Percentiles rank a stretch among this genome's conserved stretches.
These are phyloP conservation scores for Puccinia horiana DNA, from an alignment of 1,284 basidiomycete species.

Conservation along the genomic window DNA sequence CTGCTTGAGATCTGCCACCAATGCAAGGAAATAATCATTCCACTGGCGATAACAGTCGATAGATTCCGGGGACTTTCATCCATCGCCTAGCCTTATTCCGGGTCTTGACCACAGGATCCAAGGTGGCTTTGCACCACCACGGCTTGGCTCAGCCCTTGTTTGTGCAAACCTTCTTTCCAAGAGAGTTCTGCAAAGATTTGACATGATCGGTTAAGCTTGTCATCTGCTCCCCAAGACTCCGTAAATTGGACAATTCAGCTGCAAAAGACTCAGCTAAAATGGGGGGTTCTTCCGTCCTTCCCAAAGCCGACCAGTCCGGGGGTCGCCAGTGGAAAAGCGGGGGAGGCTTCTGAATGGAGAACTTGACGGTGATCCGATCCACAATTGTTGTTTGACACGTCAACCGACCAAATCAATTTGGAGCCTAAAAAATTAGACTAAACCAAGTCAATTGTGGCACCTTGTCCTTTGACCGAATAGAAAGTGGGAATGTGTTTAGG, in stretches of 20 bases:
- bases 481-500: not conserved
- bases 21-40: not conserved
- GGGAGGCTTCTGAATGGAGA: too few relatives aligned
- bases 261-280: not conserved
- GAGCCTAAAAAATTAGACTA: not conserved
- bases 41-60: conserved; percentile 1
- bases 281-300: too few relatives aligned
- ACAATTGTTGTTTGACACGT: not conserved
- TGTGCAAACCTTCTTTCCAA: not conserved
- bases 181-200: not conserved
- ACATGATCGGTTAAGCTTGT: not conserved
- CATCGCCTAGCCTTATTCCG: not conserved
- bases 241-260: not conserved
- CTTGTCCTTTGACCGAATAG: not conserved
- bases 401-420: not conserved
- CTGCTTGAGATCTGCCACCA: not conserved
- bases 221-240: not conserved
- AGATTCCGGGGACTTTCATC: not conserved
- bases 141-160: not conserved
- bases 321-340: too few relatives aligned
- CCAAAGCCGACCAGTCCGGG: too few relatives aligned
- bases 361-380: not conserved
- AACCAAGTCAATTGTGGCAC: not conserved
- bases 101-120: not conserved
- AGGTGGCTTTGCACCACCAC: not conserved